Percentiles rank a stretch among this genome's conserved stretches.
Conservation (phyloP, 2,329 filamentous ascomycete genomes). For the Thermoascus crustaceus region DNA sequence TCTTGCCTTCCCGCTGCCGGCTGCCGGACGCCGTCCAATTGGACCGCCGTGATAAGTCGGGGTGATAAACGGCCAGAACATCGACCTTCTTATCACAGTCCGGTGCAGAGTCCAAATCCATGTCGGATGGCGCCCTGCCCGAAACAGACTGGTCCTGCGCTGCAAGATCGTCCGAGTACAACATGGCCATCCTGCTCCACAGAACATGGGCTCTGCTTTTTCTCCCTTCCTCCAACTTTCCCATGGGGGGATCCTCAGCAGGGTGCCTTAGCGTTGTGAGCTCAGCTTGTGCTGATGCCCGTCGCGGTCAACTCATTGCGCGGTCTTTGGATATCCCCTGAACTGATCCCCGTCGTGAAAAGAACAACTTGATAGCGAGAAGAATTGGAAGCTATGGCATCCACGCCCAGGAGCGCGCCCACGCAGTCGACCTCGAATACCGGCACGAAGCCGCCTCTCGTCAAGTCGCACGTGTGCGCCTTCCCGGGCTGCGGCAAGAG, state of each 20-base stretch:
- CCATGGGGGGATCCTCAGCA: not conserved
- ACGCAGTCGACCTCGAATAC: not conserved
- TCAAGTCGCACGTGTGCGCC: slow-evolving; percentile 27
- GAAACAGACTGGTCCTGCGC: not conserved
- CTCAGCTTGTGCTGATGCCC: not conserved
- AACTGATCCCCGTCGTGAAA: not conserved
- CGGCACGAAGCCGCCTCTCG: not conserved
- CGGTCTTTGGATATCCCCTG: not conserved
- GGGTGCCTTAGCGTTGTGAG: not conserved
- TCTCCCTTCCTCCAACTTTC: not conserved
- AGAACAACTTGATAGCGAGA: not conserved
- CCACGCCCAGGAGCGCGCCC: not conserved
- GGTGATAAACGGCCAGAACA: not conserved
- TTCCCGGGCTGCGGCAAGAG: slow-evolving; percentile 43
- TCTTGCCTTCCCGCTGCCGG: no score
- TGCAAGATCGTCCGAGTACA: not conserved
- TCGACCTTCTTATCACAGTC: not conserved
- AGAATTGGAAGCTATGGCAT: not conserved
- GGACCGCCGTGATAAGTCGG: not conserved
- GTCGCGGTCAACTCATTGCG: not conserved
- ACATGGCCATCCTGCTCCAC: not conserved
- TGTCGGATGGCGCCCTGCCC: not conserved
- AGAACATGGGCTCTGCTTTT: not conserved
- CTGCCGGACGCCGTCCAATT: no score
- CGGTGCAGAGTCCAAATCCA: not conserved